Percentiles rank a stretch among this genome's conserved stretches.
Conservation (phyloP, 2,329 filamentous ascomycete genomes). For the Exophiala phaeomuriformis region DNA sequence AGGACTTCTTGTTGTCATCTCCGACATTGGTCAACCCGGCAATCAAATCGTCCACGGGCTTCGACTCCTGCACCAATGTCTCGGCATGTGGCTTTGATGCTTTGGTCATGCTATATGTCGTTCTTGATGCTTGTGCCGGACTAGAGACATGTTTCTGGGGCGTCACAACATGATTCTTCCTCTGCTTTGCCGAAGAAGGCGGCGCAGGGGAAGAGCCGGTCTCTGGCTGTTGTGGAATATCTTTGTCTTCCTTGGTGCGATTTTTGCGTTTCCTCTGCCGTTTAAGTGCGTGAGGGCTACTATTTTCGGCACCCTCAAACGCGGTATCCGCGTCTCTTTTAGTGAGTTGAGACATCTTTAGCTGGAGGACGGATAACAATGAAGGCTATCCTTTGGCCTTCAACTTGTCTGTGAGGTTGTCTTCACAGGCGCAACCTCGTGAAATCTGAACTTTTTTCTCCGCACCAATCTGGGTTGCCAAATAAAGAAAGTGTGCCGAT, state of each 20-base stretch:
- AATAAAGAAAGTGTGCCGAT: slow-evolving; percentile 10
- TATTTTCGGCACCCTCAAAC: slow-evolving; percentile 10
- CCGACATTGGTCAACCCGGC: neutral
- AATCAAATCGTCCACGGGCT: neutral
- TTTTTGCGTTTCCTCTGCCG: slow-evolving; percentile 29
- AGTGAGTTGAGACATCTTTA: slow-evolving; percentile 12
- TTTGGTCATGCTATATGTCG: neutral
- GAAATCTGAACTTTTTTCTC: slow-evolving; percentile 15
- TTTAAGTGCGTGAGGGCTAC: slow-evolving; percentile 6
- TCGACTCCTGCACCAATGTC: neutral
- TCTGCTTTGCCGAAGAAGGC: slow-evolving; percentile 14
- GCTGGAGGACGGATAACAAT: neutral
- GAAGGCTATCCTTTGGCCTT: neutral
- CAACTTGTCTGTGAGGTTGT: neutral
- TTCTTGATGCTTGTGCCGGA: neutral
- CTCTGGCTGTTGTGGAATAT: slow-evolving; percentile 29
- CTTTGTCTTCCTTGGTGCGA: slow-evolving; percentile 29
- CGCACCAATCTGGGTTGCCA: slow-evolving; percentile 4
- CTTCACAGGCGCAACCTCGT: neutral
- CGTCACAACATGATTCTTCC: neutral
- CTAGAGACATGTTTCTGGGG: neutral
- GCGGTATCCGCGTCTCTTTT: slow-evolving; percentile 21
- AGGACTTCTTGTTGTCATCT: neutral
- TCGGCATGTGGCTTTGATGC: neutral
- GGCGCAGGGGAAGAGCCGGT: slow-evolving; percentile 15